Evolutionary conservation across 768 basidiomycete genomes (phyloP), one percentile per base, ranked within the genome.

Genomic region (Termitomyces bulborhizus): DNA sequence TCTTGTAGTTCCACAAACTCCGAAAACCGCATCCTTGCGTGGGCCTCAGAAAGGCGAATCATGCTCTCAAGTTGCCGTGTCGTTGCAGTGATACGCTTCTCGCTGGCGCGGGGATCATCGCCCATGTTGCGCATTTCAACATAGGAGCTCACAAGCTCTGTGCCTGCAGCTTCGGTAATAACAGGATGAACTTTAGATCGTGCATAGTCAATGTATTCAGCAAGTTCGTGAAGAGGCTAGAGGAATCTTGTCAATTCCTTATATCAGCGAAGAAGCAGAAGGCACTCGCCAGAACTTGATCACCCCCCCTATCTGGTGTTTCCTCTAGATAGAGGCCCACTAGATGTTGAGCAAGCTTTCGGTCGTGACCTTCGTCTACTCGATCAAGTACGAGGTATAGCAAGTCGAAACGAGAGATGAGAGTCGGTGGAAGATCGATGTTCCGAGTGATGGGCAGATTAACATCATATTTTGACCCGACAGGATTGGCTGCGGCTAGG

Each of bases 351-450:
- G 97, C 97, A 26, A 99, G 76, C 61, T 77, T 83, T 16, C 95
- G 78, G 68, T 99, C 97, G 50, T 88, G 72, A 15, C 76, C 71
- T 67, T 98, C 96, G 65, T 99, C 95, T 5, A 96, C 89, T 65
- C 90, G 85, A 71, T 99, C 97, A 32, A 99, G 78, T 3, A 99
- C 91, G 31, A 99, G 85, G 64, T 99, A 99, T 6, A 99, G 76
- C 40, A 99, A 74, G 69, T 99, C 97, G 69, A 99, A 99, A 62
- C 97, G 87, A 43, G 97, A 99, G 60, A 99, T 98, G 29, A 99
- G 80, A 0, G 96, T 99, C 1, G 97, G 97, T 3, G 97, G 97
- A 16, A 99, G 79, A 69, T 98, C 95, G 60, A 99, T 98, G 71
- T 99, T 99, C 51, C 86, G 80, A 0, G 96, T 96, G 62, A 98